Conservation (phyloP, 352 stramenopile genomes). For the Globisporangium spinosum region DNA sequence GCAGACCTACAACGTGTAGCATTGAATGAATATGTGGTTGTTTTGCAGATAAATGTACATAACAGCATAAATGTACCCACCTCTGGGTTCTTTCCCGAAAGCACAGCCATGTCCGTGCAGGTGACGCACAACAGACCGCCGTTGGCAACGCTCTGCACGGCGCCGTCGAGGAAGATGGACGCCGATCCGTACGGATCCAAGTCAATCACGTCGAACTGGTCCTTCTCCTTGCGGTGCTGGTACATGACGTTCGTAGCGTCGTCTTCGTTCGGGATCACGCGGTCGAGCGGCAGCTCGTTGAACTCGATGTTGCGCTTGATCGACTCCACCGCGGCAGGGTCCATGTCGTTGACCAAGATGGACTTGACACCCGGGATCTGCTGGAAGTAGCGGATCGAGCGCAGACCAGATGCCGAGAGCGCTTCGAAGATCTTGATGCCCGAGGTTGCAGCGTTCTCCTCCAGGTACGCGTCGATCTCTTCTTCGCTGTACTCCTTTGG, state of each 20-base stretch:
- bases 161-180: conserved; percentile 97
- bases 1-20: conserved; percentile 35
- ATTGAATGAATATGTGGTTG: neutral
- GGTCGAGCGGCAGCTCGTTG: conserved; percentile 79
- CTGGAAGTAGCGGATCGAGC: conserved; percentile 98
- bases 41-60: neutral
- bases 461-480: conserved; percentile 70
- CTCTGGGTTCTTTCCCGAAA: conserved; percentile 86
- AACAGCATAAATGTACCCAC: conserved; percentile 21
- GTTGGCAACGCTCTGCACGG: conserved; percentile 93
- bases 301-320: conserved; percentile 95
- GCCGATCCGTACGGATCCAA: conserved; percentile 99
- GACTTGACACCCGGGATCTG: conserved; percentile 97
- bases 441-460: conserved; percentile 54
- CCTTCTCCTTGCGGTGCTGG: conserved; percentile 75
- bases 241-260: conserved; percentile 89
- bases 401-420: conserved; percentile 96
- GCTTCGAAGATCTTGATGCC: conserved; percentile 98
- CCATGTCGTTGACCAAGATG: conserved; percentile 99
- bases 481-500: conserved; percentile 56
- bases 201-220: conserved; percentile 99
- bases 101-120: conserved; percentile 97
- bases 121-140: conserved; percentile 98
- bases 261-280: conserved; percentile 81
- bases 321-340: conserved; percentile 92